These are phyloP conservation scores for Globisporangium rhizosaccharum DNA, from an alignment of 352 stramenopile genomes.

Conservation along the genomic window DNA sequence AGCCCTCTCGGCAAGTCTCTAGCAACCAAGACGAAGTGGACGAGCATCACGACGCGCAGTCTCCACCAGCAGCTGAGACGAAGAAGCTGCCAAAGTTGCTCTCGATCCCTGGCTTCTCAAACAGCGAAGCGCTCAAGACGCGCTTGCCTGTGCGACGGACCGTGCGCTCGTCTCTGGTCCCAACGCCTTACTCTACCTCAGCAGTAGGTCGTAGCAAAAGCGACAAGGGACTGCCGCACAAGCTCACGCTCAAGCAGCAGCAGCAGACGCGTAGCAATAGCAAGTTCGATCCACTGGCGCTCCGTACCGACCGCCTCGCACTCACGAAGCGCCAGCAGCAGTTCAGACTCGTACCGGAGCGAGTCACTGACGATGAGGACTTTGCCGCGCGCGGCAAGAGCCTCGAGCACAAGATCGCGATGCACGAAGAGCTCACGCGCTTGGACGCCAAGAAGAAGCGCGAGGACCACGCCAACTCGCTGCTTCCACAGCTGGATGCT, in stretches of 20 bases:
- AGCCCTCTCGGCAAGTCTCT: not conserved
- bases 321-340: conserved; percentile 14
- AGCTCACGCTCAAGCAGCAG: conserved; percentile 3
- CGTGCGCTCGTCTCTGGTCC: not conserved
- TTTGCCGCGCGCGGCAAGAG: not conserved
- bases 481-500: conserved; percentile 4
- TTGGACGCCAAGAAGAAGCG: not conserved
- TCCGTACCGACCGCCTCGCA: conserved; percentile 1
- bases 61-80: not conserved
- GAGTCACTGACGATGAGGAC: not conserved
- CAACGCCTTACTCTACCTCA: not conserved
- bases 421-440: conserved; percentile 13
- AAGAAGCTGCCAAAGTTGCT: conserved; percentile 10
- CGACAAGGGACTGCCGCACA: not conserved
- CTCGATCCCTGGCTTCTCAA: conserved; percentile 14
- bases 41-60: not conserved
- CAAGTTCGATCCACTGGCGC: not conserved
- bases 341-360: conserved; percentile 11
- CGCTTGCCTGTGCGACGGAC: conserved; percentile 5
- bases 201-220: not conserved
- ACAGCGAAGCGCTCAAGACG: conserved; percentile 16
- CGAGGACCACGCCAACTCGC: not conserved
- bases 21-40: not conserved
- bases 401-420: conserved; percentile 19
- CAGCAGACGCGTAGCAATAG: not conserved